Percentiles rank a stretch among this genome's conserved stretches.
phyloP scores from a whole-genome alignment of 129 eudicot genomes.

The Glebionis coronaria region DNA sequence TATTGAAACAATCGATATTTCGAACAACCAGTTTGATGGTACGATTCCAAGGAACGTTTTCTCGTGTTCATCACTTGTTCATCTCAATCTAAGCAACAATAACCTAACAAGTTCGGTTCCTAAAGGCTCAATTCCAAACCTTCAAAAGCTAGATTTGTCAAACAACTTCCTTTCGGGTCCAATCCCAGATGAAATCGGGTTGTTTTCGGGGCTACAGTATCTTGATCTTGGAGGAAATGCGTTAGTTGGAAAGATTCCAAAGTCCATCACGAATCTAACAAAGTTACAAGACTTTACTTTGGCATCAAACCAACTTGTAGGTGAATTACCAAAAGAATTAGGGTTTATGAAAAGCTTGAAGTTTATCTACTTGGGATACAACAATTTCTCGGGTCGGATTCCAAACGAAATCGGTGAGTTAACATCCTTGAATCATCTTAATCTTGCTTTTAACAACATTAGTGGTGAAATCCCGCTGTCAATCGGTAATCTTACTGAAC shows the following conservation, averaged over 20 bases:
- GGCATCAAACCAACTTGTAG: constrained; percentile 75
- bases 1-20: constrained; percentile 56
- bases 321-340: constrained; percentile 57
- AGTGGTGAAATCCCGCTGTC: constrained; percentile 76
- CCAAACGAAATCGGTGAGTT: constrained; percentile 62
- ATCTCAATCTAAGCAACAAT: constrained; percentile 74
- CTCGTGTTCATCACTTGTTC: constrained; percentile 43
- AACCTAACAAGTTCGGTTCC: constrained; percentile 66
- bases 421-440: constrained; percentile 58
- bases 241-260: constrained; percentile 61
- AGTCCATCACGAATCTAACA: constrained; percentile 52
- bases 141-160: constrained; percentile 62
- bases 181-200: constrained; percentile 61
- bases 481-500: constrained; percentile 76
- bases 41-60: constrained; percentile 43
- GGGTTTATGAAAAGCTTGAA: constrained; percentile 67
- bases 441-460: constrained; percentile 76
- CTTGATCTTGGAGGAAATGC: constrained; percentile 90
- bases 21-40: constrained; percentile 60
- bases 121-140: constrained; percentile 30
- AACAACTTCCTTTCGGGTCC: constrained; percentile 62
- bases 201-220: constrained; percentile 35
- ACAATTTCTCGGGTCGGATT: constrained; percentile 64
- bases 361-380: constrained; percentile 79
- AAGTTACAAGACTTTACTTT: constrained; percentile 56